A percentile compares a stretch with the other conserved stretches of the same genome.
These are phyloP conservation scores for Albifimbria verrucaria DNA, from an alignment of 2,329 filamentous ascomycete species.

Conservation along the genomic window DNA sequence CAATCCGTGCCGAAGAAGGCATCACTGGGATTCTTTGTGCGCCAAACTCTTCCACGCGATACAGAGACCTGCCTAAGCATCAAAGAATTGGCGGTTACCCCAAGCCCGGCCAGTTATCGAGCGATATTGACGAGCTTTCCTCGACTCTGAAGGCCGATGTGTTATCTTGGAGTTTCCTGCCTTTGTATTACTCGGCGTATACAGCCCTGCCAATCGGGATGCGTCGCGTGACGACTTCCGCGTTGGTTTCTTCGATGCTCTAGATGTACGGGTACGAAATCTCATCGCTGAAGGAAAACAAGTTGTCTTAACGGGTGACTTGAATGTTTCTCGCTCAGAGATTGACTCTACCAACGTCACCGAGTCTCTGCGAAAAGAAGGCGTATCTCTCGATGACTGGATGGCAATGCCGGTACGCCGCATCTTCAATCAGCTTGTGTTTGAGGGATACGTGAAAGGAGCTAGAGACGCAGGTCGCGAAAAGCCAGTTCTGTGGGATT, in stretches of 20 bases:
- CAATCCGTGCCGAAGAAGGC: constrained; percentile 91
- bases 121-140: constrained; percentile 63
- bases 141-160: constrained; percentile 91
- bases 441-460: constrained; percentile 66
- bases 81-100: constrained; percentile 90
- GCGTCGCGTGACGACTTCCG: constrained; percentile 81
- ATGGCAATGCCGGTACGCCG: constrained; percentile 68
- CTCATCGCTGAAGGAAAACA: constrained; percentile 75
- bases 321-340: constrained; percentile 71
- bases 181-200: constrained; percentile 90
- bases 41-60: constrained; percentile 67
- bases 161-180: constrained; percentile 90
- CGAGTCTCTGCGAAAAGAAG: constrained; percentile 69
- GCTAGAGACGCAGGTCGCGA: constrained; percentile 67
- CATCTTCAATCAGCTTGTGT: constrained; percentile 82
- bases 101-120: constrained; percentile 60
- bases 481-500: constrained; percentile 72
- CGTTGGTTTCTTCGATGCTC: constrained; percentile 70
- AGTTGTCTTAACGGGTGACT: constrained; percentile 80
- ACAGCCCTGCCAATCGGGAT: constrained; percentile 86
- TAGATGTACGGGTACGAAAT: constrained; percentile 84
- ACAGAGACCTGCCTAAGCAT: constrained; percentile 68
- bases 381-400: constrained; percentile 67
- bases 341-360: constrained; percentile 74
- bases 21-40: constrained; percentile 76